phyloP scores from a whole-genome alignment of 2,329 filamentous ascomycete genomes.

The Monosporascus sp. region DNA sequence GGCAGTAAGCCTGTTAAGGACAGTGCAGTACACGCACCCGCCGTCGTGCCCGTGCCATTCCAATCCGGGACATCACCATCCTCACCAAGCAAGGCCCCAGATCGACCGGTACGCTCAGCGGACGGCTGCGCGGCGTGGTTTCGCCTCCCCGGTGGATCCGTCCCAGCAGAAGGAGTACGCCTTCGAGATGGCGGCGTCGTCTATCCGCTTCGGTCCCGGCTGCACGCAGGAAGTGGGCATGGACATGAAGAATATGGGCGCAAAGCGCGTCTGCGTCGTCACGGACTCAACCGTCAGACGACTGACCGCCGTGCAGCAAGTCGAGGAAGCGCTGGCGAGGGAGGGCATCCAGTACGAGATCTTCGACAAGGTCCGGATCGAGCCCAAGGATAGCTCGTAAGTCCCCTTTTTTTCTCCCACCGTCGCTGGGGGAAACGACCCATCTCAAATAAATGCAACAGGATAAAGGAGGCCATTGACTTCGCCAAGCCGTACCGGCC shows the following conservation, averaged over 20 bases:
- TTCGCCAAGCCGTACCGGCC: constrained; percentile 76
- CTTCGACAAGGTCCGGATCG: constrained; percentile 74
- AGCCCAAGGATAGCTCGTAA: constrained; percentile 91
- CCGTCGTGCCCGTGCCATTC: constrained; percentile 89
- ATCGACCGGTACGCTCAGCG: constrained; percentile 36
- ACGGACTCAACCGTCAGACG: constrained; percentile 80
- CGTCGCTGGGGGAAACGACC: neutral
- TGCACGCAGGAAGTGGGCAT: constrained; percentile 95
- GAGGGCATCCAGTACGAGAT: constrained; percentile 80
- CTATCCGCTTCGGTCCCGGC: constrained; percentile 89
- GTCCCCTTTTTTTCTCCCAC: constrained; percentile 23
- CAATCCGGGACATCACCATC: constrained; percentile 78
- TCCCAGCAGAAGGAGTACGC: constrained; percentile 87
- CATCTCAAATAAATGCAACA: constrained; percentile 29
- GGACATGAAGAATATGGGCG: constrained; percentile 90
- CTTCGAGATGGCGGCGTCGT: constrained; percentile 96
- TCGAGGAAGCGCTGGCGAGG: constrained; percentile 69
- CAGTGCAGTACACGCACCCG: constrained; percentile 87
- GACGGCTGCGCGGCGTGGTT: constrained; percentile 39
- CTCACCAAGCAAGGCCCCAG: constrained; percentile 57
- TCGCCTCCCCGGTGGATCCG: constrained; percentile 71
- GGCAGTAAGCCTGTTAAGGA: constrained; percentile 71
- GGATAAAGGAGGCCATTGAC: constrained; percentile 82
- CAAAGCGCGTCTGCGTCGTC: constrained; percentile 83
- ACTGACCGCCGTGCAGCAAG: constrained; percentile 85